Conservation (phyloP, 495 filamentous ascomycete species). For the Bacidia gigantensis region DNA sequence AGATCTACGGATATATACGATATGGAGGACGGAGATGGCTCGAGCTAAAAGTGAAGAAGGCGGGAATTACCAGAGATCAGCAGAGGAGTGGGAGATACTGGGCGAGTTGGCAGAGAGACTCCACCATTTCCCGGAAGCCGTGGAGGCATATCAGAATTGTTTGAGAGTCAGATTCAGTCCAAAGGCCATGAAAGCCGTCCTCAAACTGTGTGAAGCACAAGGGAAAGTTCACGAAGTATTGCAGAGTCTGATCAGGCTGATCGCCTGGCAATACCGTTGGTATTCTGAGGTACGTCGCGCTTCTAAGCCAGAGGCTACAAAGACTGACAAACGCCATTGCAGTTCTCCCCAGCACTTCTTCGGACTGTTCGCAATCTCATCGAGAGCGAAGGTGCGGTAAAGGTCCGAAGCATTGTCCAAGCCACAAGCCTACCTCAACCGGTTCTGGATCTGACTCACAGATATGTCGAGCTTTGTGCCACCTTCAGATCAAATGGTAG, state of each 20-base stretch:
- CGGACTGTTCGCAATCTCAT: slow-evolving; percentile 80
- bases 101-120: slow-evolving; percentile 84
- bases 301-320: neutral
- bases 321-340: neutral
- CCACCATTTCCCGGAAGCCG: slow-evolving; percentile 76
- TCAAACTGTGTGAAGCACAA: slow-evolving; percentile 60
- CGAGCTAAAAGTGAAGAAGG: slow-evolving; percentile 59
- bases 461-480: slow-evolving; percentile 87
- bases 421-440: slow-evolving; percentile 85
- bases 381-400: slow-evolving; percentile 94
- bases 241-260: slow-evolving; percentile 67
- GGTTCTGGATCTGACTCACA: slow-evolving; percentile 87
- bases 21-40: slow-evolving; percentile 95
- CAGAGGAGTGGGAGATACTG: slow-evolving; percentile 96
- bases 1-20: slow-evolving; percentile 94
- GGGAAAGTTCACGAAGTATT: slow-evolving; percentile 64
- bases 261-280: slow-evolving; percentile 98
- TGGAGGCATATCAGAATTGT: slow-evolving; percentile 82
- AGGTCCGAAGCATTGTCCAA: slow-evolving; percentile 92
- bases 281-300: slow-evolving; percentile 69
- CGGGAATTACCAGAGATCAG: slow-evolving; percentile 85
- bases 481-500: slow-evolving; percentile 90
- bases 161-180: slow-evolving; percentile 73
- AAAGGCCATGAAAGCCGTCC: slow-evolving; percentile 72
- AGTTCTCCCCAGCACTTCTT: slow-evolving; percentile 88